Evolutionary conservation across 805 yeast genomes (phyloP).

Genomic region (Barnettozyma siamensis): DNA sequence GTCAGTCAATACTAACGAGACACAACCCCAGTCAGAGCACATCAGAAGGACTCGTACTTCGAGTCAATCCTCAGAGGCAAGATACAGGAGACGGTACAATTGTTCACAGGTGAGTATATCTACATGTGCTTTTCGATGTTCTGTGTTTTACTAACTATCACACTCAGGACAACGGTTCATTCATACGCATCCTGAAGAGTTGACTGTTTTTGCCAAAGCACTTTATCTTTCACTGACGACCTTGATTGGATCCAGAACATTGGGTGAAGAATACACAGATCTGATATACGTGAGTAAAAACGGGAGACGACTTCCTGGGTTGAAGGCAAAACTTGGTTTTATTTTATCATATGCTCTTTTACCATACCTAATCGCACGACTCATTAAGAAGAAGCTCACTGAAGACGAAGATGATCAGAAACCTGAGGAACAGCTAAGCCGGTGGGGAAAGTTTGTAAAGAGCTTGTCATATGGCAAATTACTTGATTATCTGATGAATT

Average conservation of each 20-base stretch:
- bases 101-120: slow-evolving; percentile 32
- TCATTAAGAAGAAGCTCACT: slow-evolving; percentile 14
- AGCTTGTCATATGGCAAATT: slow-evolving; percentile 38
- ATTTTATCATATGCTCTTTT: slow-evolving; percentile 53
- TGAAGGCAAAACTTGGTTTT: slow-evolving; percentile 48
- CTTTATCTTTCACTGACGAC: slow-evolving; percentile 75
- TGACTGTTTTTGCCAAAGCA: slow-evolving; percentile 51
- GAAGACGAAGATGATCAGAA: slow-evolving; percentile 15
- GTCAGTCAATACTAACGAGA: background rate
- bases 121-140: background rate
- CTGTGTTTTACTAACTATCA: background rate
- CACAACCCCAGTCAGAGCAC: slow-evolving; percentile 61
- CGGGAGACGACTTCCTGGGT: slow-evolving; percentile 45
- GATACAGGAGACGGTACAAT: slow-evolving; percentile 49
- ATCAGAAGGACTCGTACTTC: slow-evolving; percentile 82
- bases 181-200: slow-evolving; percentile 56
- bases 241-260: slow-evolving; percentile 64
- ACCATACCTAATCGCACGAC: slow-evolving; percentile 47
- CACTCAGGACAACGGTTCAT: slow-evolving; percentile 52
- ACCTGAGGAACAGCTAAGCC: slow-evolving; percentile 10
- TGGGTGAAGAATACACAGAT: slow-evolving; percentile 95
- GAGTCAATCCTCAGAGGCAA: slow-evolving; percentile 49
- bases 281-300: slow-evolving; percentile 52
- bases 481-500: slow-evolving; percentile 48
- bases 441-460: background rate